Evolutionary conservation across 108 stramenopile genomes (phyloP), one percentile per base, ranked within the genome.

Genomic region (Seminavis robusta): DNA sequence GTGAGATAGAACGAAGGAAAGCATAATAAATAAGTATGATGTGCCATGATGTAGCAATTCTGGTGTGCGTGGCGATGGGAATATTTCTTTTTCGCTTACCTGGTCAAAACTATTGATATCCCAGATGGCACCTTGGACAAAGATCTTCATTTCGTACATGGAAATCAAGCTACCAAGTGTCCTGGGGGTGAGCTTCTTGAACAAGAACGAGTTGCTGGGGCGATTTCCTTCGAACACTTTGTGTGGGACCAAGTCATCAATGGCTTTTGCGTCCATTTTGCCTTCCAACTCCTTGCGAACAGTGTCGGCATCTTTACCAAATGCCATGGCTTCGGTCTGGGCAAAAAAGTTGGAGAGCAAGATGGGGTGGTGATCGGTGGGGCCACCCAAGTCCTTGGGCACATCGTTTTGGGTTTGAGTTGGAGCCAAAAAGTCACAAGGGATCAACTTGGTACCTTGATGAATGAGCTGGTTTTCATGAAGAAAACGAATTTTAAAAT

Each of bases 341-440:
- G 97, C 95, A 76, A 99, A 99, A 79, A 94, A 99, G 66, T 99
- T 98, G 55, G 83, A 77, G 85, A 99, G 94, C 34, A 99, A 84
- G 70, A 98, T 97, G 56, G 98, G 97, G 71, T 99, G 99, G 72
- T 97, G 92, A 43, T 88, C 73, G 6, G 95, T 90, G 15, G 77
- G 65, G 38, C 82, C 87, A 21, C 90, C 86, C 39, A 73, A 67
- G 15, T 43, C 39, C 26, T 77, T 73, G 20, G 84, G 52, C 41
- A 84, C 55, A n/a, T 74, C 59, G 54, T 81, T 81, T 52, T 94
- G 92, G 10, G 76, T 75, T 55, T 94, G 73, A 55, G 73, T 73
- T 36, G 92, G 94, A 17, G 93, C 99, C 37, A 98, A 81, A 65
- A 99, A 99, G 49, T 99, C 99, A 28, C 84, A 81, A 8, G 96